Percentiles rank a stretch among this genome's conserved stretches.
These are phyloP conservation scores for Bjerkandera adusta DNA, from an alignment of 1,284 basidiomycete species.

Conservation along the genomic window DNA sequence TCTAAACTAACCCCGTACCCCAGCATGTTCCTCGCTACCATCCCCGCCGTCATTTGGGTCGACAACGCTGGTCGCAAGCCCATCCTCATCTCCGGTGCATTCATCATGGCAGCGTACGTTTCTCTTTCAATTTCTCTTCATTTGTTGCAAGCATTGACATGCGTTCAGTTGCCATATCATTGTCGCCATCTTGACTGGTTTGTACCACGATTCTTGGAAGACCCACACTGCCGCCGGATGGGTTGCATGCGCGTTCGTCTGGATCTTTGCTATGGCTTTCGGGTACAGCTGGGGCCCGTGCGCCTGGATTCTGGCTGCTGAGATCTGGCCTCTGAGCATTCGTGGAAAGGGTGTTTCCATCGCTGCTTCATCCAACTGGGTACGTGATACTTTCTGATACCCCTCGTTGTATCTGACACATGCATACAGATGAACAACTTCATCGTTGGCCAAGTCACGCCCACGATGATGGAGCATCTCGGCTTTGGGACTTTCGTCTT, in stretches of 20 bases:
- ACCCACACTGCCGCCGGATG: slow-evolving; percentile 52
- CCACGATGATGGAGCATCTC: slow-evolving; percentile 57
- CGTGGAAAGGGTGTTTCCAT: slow-evolving; percentile 71
- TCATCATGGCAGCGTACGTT: slow-evolving; percentile 60
- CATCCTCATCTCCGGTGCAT: slow-evolving; percentile 66
- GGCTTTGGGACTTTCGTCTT: slow-evolving; percentile 68
- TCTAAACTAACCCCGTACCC: not conserved
- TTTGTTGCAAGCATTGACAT: slow-evolving; percentile 4
- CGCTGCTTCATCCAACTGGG: slow-evolving; percentile 71
- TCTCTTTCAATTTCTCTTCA: not conserved
- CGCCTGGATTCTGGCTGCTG: slow-evolving; percentile 65
- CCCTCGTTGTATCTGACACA: not conserved
- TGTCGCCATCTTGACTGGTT: slow-evolving; percentile 56
- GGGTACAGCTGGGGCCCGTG: slow-evolving; percentile 74
- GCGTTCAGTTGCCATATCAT: slow-evolving; percentile 57
- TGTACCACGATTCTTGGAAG: slow-evolving; percentile 52
- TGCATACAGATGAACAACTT: slow-evolving; percentile 70
- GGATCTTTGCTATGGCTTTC: slow-evolving; percentile 66
- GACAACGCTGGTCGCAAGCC: slow-evolving; percentile 72
- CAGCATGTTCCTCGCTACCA: slow-evolving; percentile 73
- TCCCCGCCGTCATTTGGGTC: slow-evolving; percentile 72
- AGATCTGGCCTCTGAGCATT: slow-evolving; percentile 64
- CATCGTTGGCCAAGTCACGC: slow-evolving; percentile 59
- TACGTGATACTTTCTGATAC: slow-evolving; percentile 24
- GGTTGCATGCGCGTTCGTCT: slow-evolving; percentile 63